Percentiles rank a stretch among this genome's conserved stretches.
Conservation (phyloP, 345 rosid genomes). For the Combretum micranthum region DNA sequence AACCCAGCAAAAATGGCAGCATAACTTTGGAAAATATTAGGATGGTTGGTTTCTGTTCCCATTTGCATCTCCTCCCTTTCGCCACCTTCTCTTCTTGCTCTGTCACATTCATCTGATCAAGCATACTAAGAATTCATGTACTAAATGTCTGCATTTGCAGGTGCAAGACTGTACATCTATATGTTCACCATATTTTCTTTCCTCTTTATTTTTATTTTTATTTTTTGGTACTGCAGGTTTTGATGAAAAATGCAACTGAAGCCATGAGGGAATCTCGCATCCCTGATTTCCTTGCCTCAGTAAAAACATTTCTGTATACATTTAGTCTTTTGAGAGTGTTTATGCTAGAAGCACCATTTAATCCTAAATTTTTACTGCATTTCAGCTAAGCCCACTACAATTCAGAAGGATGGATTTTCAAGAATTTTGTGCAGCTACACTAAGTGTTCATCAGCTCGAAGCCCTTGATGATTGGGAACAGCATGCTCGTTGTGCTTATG, state of each 20-base stretch:
- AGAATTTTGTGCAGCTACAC: slow-evolving; percentile 94
- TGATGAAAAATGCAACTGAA: slow-evolving; percentile 72
- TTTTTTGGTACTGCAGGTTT: slow-evolving; percentile 40
- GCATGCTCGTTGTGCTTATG: slow-evolving; percentile 73
- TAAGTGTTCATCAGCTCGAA: slow-evolving; percentile 92
- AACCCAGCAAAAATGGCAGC: slow-evolving; percentile 61
- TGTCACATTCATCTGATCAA: background rate
- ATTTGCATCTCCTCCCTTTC: background rate
- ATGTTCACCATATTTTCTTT: slow-evolving; percentile 2
- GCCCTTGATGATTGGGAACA: slow-evolving; percentile 86
- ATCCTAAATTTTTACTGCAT: slow-evolving; percentile 14
- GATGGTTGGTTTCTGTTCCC: slow-evolving; percentile 32
- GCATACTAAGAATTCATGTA: too few relatives aligned
- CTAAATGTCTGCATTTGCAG: background rate
- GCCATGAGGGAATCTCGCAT: slow-evolving; percentile 87
- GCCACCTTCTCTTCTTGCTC: background rate
- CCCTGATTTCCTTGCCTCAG: slow-evolving; percentile 65
- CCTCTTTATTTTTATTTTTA: slow-evolving; percentile 7
- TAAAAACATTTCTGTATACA: slow-evolving; percentile 19
- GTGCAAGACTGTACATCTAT: background rate
- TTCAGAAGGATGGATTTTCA: slow-evolving; percentile 90
- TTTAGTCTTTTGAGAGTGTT: slow-evolving; percentile 4
- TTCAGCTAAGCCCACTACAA: slow-evolving; percentile 75
- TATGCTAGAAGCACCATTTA: background rate
- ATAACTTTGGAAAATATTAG: slow-evolving; percentile 62